Percentiles rank a stretch among this genome's conserved stretches.
These are phyloP conservation scores for Phytophthora cactorum DNA, from an alignment of 352 stramenopile species.

Conservation along the genomic window DNA sequence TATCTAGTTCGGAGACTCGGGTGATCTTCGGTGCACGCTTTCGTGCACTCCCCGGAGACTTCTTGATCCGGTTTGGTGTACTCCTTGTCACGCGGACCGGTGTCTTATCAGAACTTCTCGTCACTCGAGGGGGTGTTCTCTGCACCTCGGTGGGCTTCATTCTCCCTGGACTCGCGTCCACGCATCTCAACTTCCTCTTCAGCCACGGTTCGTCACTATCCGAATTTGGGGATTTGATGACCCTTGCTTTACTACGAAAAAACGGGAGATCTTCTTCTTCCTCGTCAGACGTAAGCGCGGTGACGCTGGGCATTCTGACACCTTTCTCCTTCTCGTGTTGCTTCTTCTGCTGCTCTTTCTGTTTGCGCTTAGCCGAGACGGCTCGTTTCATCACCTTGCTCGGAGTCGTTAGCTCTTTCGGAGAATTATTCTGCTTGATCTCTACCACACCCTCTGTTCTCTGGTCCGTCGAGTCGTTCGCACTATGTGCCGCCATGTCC, in stretches of 20 bases:
- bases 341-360: background rate
- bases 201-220: conserved; percentile 10
- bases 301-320: background rate
- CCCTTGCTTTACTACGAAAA: background rate
- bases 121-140: conserved; percentile 1
- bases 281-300: background rate
- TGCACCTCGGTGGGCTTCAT: background rate
- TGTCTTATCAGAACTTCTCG: conserved; percentile 1
- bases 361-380: background rate
- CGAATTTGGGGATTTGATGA: background rate
- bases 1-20: background rate
- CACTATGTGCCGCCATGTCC: too few relatives aligned
- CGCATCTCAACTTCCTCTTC: conserved; percentile 8
- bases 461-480: background rate
- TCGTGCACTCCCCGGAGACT: background rate
- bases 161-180: background rate
- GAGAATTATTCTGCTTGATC: background rate
- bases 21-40: background rate
- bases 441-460: conserved; percentile 3
- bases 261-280: conserved; percentile 9
- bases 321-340: background rate
- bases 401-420: background rate
- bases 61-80: conserved; percentile 2
- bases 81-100: background rate
- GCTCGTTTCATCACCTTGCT: conserved; percentile 12